Percentiles rank a stretch among this genome's conserved stretches.
Evolutionary conservation across 73 alveolate species (phyloP).

Genomic region (Paramecium sonneborni): DNA sequence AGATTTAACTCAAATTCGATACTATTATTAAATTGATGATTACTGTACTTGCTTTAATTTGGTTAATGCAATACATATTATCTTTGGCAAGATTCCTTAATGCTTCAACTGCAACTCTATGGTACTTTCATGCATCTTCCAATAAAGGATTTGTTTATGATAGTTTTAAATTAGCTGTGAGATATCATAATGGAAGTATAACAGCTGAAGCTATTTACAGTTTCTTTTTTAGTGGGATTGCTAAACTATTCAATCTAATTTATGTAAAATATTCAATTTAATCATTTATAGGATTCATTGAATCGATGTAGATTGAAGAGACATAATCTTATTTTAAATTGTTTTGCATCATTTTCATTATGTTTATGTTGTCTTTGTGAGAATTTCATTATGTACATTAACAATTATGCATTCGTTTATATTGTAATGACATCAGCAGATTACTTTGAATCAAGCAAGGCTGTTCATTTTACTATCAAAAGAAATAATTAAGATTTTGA

Average conservation of each 20-base stretch:
- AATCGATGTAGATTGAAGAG: neutral
- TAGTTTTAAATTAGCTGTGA: neutral
- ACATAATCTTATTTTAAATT: neutral
- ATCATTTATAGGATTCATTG: neutral
- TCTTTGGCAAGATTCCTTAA: slow-evolving; percentile 30
- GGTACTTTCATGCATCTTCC: slow-evolving; percentile 24
- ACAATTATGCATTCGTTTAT: slow-evolving; percentile 44
- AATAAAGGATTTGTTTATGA: neutral
- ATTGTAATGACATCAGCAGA: slow-evolving; percentile 48
- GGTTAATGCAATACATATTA: neutral
- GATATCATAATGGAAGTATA: slow-evolving; percentile 52
- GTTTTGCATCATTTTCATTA: neutral
- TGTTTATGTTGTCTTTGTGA: slow-evolving; percentile 47
- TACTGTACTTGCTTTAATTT: slow-evolving; percentile 4
- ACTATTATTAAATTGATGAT: neutral
- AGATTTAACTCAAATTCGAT: neutral
- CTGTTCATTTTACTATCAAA: slow-evolving; percentile 20
- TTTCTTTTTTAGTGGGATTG: neutral
- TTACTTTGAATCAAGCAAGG: neutral
- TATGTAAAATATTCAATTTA: neutral
- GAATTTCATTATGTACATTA: slow-evolving; percentile 43
- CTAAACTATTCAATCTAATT: slow-evolving; percentile 5
- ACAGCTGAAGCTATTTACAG: slow-evolving; percentile 46
- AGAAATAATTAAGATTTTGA: slow-evolving; percentile 13
- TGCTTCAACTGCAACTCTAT: slow-evolving; percentile 15